Percentiles rank a stretch among this genome's conserved stretches.
Conservation (phyloP, 768 basidiomycete species). For the Podaxis mareebaensis region DNA sequence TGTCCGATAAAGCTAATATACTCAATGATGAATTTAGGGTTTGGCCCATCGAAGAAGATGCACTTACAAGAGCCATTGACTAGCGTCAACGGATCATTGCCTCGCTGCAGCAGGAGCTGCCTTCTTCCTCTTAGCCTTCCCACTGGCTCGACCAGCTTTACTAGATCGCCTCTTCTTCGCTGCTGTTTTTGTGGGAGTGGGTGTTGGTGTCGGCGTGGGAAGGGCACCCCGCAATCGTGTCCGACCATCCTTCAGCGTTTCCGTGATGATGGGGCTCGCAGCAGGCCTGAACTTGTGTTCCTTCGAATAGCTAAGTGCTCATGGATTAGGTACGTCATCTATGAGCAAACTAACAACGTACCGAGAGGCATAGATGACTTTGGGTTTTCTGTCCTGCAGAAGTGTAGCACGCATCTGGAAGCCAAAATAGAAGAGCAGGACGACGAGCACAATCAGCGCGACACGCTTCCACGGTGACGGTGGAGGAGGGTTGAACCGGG, state of each 20-base stretch:
- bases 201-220: slow-evolving; percentile 16
- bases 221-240: slow-evolving; percentile 19
- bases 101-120: neutral
- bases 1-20: neutral
- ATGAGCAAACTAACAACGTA: slow-evolving; percentile 1
- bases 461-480: slow-evolving; percentile 17
- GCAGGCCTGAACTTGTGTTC: slow-evolving; percentile 24
- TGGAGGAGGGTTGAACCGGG: slow-evolving; percentile 9
- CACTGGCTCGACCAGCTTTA: neutral
- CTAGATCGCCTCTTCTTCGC: slow-evolving; percentile 14
- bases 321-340: neutral
- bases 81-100: neutral
- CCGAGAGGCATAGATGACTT: slow-evolving; percentile 23
- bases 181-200: slow-evolving; percentile 9
- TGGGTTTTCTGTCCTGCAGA: slow-evolving; percentile 5
- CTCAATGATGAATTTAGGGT: neutral
- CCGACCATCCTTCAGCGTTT: slow-evolving; percentile 22
- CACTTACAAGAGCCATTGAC: neutral
- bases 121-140: slow-evolving; percentile 14
- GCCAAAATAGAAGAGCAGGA: slow-evolving; percentile 13
- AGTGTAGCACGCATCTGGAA: slow-evolving; percentile 6
- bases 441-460: slow-evolving; percentile 9
- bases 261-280: slow-evolving; percentile 24
- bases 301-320: slow-evolving; percentile 21
- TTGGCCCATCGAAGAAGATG: neutral